Evolutionary conservation across 768 basidiomycete species (phyloP).

Genomic region (Leccinum barrowsii): DNA sequence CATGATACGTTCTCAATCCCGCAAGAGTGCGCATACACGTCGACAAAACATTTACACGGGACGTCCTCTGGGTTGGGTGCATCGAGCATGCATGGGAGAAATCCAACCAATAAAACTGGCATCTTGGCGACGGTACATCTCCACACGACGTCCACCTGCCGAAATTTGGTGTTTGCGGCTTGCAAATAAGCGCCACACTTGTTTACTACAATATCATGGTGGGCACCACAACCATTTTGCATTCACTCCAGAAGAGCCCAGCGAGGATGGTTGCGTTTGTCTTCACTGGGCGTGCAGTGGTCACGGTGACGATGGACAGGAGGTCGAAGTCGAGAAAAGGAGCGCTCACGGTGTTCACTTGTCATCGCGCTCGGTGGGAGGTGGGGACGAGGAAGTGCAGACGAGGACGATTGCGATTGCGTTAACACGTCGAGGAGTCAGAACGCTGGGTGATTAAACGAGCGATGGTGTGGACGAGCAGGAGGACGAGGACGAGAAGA

Average conservation of each 20-base stretch:
- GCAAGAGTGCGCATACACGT: slow-evolving; percentile 50
- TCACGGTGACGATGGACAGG: too few species aligned
- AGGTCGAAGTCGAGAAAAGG: too few species aligned
- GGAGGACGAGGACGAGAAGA: too few species aligned
- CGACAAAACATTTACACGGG: slow-evolving; percentile 47
- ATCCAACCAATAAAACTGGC: slow-evolving; percentile 38
- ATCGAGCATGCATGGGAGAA: slow-evolving; percentile 43
- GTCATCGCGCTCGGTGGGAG: too few species aligned
- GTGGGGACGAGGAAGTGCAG: too few species aligned
- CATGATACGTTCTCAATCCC: slow-evolving; percentile 41
- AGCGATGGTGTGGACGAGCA: too few species aligned
- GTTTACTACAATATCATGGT: slow-evolving; percentile 35
- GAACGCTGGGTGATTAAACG: too few species aligned
- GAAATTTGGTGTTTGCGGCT: slow-evolving; percentile 46
- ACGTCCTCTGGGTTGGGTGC: slow-evolving; percentile 26
- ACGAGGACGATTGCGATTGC: too few species aligned
- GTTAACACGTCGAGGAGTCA: too few species aligned
- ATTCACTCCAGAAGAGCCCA: slow-evolving; percentile 70
- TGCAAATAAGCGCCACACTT: slow-evolving; percentile 48
- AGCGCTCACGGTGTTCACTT: too few species aligned
- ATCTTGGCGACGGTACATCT: slow-evolving; percentile 47
- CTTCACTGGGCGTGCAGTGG: too few species aligned
- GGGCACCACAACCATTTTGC: slow-evolving; percentile 67
- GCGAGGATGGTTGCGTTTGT: slow-evolving; percentile 35
- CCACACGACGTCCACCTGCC: slow-evolving; percentile 58